These are phyloP conservation scores for Kodamaea fungicola DNA, from an alignment of 1,139 yeast species.

Conservation along the genomic window DNA sequence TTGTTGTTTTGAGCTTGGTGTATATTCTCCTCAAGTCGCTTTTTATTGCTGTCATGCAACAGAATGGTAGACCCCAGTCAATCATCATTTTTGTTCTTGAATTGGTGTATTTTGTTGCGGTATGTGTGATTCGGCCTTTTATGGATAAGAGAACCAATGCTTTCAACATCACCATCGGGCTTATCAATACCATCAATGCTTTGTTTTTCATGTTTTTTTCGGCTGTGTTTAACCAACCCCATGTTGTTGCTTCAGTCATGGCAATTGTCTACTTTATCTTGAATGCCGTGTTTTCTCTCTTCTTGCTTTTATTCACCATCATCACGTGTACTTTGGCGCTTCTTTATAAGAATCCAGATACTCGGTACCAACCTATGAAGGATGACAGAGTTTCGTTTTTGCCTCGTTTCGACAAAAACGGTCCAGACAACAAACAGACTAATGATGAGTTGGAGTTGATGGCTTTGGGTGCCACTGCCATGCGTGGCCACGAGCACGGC, in stretches of 20 bases:
- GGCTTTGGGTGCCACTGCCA: constrained; percentile 86
- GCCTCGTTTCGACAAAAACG: constrained; percentile 51
- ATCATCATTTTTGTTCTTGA: constrained; percentile 74
- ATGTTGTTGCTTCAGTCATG: constrained; percentile 83
- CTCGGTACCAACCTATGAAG: constrained; percentile 93
- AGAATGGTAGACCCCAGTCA: constrained; percentile 76
- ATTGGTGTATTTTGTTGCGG: constrained; percentile 56
- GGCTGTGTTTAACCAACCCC: constrained; percentile 77
- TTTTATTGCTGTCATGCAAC: constrained; percentile 83
- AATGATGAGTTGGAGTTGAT: constrained; percentile 73
- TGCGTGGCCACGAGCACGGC: constrained; percentile 67
- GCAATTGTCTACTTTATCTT: constrained; percentile 88
- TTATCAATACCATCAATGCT: constrained; percentile 77
- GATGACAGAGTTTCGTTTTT: constrained; percentile 93
- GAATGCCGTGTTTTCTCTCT: constrained; percentile 85
- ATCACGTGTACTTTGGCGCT: constrained; percentile 84
- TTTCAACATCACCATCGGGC: constrained; percentile 81
- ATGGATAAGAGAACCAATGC: constrained; percentile 94
- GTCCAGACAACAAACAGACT: constrained; percentile 25
- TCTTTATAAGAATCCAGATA: constrained; percentile 88
- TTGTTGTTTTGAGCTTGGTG: constrained; percentile 59
- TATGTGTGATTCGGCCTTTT: constrained; percentile 78
- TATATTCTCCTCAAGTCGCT: constrained; percentile 74
- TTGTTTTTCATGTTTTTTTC: constrained; percentile 88
- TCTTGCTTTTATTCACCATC: constrained; percentile 78